A percentile compares a stretch with the other conserved stretches of the same genome.
Evolutionary conservation across 495 filamentous ascomycete species (phyloP).

Genomic region (Lophiostoma macrostomum): DNA sequence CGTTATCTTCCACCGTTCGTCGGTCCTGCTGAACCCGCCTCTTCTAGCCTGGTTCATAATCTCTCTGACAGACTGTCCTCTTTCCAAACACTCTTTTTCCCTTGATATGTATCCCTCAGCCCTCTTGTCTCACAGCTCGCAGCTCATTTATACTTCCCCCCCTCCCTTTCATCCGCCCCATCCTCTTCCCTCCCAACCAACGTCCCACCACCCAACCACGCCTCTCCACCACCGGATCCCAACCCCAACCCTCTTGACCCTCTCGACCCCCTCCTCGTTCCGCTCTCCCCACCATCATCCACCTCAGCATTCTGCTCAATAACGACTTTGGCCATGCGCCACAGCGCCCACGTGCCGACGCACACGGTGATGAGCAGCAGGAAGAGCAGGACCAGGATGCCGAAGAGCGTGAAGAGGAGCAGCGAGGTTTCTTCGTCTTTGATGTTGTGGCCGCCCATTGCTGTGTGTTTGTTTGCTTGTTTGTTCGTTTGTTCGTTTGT

Average conservation of each 20-base stretch:
- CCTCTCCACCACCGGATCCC: background rate
- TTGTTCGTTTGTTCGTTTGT: no score
- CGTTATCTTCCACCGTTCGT: background rate
- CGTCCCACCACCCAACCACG: conserved; percentile 6
- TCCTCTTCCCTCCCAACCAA: conserved; percentile 13
- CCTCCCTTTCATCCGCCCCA: background rate
- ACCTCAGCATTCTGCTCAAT: conserved; percentile 16
- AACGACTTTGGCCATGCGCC: conserved; percentile 10
- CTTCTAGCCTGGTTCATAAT: background rate
- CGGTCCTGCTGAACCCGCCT: no score
- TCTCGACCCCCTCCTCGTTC: background rate
- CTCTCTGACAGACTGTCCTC: background rate
- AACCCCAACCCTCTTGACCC: background rate
- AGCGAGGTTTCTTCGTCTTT: conserved; percentile 1
- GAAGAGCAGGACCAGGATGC: conserved; percentile 22
- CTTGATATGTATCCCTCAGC: background rate
- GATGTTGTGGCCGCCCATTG: conserved; percentile 1
- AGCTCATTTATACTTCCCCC: background rate
- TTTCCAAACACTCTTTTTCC: conserved; percentile 6
- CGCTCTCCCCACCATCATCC: no score
- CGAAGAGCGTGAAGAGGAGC: conserved; percentile 23
- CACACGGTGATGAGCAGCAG: conserved; percentile 10
- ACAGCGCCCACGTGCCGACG: conserved; percentile 18
- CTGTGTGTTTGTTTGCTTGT: no score
- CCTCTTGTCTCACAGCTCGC: background rate